Evolutionary conservation across 345 rosid genomes (phyloP).

Genomic region (Raphanus sativus): DNA sequence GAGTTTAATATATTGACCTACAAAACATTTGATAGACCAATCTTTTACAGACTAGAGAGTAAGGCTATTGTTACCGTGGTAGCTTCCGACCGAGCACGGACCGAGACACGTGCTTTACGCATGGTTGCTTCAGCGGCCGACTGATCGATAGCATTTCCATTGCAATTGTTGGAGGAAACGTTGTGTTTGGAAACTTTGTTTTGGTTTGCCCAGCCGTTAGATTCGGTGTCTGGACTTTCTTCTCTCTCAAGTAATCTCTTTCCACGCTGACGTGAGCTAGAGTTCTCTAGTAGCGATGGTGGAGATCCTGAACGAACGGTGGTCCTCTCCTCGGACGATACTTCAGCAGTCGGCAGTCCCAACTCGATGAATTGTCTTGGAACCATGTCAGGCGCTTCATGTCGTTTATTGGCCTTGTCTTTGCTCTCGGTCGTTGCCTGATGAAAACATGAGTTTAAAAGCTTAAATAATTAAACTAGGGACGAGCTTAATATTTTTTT

Average conservation of each 20-base stretch:
- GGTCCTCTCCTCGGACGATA: slow-evolving; percentile 76
- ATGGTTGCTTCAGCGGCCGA: slow-evolving; percentile 70
- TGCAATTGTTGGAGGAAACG: not conserved
- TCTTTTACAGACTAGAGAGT: not conserved
- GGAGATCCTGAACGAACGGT: slow-evolving; percentile 45
- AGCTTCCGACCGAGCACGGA: slow-evolving; percentile 89
- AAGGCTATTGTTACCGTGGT: slow-evolving; percentile 28
- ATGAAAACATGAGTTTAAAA: not conserved
- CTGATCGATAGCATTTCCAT: slow-evolving; percentile 52
- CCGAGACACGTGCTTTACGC: slow-evolving; percentile 98
- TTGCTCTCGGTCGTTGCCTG: slow-evolving; percentile 23
- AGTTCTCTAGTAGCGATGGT: slow-evolving; percentile 34
- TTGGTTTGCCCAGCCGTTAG: slow-evolving; percentile 58
- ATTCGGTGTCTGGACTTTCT: slow-evolving; percentile 67
- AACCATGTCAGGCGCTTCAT: slow-evolving; percentile 31
- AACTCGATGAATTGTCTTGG: slow-evolving; percentile 73
- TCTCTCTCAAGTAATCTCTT: slow-evolving; percentile 50
- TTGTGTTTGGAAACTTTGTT: slow-evolving; percentile 59
- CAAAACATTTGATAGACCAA: not conserved
- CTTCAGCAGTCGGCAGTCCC: slow-evolving; percentile 52
- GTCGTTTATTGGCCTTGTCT: slow-evolving; percentile 9
- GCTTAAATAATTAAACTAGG: not conserved
- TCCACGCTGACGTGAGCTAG: slow-evolving; percentile 32
- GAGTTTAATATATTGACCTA: not conserved
- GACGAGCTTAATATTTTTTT: not conserved